phyloP scores from a whole-genome alignment of 2,329 filamentous ascomycete species.

The Penicillium brasilianum region DNA sequence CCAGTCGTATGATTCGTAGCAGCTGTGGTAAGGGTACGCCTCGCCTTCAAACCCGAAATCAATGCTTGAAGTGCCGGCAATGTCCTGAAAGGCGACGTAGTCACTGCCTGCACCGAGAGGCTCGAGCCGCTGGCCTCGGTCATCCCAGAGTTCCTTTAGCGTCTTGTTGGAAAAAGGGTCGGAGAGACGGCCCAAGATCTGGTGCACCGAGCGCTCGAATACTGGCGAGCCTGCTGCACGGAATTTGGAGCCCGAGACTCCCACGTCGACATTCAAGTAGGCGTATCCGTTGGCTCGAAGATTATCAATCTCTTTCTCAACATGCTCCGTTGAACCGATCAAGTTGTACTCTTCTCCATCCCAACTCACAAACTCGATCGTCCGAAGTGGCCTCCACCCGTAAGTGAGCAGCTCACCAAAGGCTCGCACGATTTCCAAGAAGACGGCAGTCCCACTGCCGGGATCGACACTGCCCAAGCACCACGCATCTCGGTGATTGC shows the following conservation, averaged over 20 bases:
- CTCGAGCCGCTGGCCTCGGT: constrained; percentile 62
- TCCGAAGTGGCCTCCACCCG: constrained; percentile 91
- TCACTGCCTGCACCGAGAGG: constrained; percentile 78
- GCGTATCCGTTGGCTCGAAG: constrained; percentile 77
- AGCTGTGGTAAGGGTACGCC: constrained; percentile 75
- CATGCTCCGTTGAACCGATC: constrained; percentile 91
- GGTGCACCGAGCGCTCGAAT: constrained; percentile 72
- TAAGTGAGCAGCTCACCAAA: constrained; percentile 76
- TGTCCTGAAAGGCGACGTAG: constrained; percentile 87
- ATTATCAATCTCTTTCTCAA: constrained; percentile 78
- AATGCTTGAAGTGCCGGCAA: constrained; percentile 85
- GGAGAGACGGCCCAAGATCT: constrained; percentile 73
- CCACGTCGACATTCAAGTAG: constrained; percentile 90
- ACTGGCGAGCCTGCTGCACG: constrained; percentile 80
- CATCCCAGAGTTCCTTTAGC: constrained; percentile 76
- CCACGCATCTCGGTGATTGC: constrained; percentile 93
- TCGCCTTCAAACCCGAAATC: constrained; percentile 79
- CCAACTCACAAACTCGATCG: constrained; percentile 97
- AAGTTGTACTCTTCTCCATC: constrained; percentile 92
- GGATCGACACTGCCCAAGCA: constrained; percentile 85
- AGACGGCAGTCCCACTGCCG: constrained; percentile 84
- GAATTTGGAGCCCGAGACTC: constrained; percentile 76
- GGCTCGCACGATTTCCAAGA: constrained; percentile 85
- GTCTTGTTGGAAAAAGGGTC: constrained; percentile 76
- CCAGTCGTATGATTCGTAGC: constrained; percentile 89